Evolutionary conservation across 1,284 basidiomycete species (phyloP), one percentile per base, ranked within the genome.

Genomic region (Chalciporus piperatoides): DNA sequence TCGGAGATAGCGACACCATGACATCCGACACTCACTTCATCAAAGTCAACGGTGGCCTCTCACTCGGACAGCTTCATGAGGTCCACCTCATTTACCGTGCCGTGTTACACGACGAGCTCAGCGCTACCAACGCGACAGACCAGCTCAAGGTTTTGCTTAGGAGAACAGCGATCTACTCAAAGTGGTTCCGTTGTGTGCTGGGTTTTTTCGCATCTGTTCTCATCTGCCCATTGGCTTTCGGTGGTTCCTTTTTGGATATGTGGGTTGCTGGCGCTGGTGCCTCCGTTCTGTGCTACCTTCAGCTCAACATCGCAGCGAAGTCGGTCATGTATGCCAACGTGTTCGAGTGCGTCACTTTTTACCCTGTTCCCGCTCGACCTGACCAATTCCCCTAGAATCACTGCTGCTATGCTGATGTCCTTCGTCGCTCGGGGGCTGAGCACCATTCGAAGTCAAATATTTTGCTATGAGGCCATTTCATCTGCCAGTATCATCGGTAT

Each of bases 391-490:
- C 32, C 12, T 57, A 92, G 90, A 63, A 91, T 93, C 56, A 87
- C 86, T 0, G 81, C 88, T 9, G 86, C 89, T 0, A 90, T 91
- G 51, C 65, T 89, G 43, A 82, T 92, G 48, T 90, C 90, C 1
- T 92, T 94, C 61, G 69, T 78, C 12, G 85, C 91, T 39, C 79
- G 91, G 47, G 90, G 82, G 8, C 71, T 94, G 41, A 85, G 88
- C 52, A 86, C 84, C 53, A 89, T 91, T 54, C 75, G 76, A 24
- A 77, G 73, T 46, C 77, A 83, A 44, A 75, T 89, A 47, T 93
- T 94, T 68, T 94, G 91, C 65, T 94, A 93, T 61, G 84, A 89
- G 15, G 86, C 91, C 3, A 90, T 93, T 48, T 91, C 88, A 0
- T 91, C 90, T 0, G 76, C 89, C 32, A 82, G 82, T 19, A 90